Base-by-base conservation (phyloP, 2,329 filamentous ascomycete species). In the Amauroascus verrucosus region DNA sequence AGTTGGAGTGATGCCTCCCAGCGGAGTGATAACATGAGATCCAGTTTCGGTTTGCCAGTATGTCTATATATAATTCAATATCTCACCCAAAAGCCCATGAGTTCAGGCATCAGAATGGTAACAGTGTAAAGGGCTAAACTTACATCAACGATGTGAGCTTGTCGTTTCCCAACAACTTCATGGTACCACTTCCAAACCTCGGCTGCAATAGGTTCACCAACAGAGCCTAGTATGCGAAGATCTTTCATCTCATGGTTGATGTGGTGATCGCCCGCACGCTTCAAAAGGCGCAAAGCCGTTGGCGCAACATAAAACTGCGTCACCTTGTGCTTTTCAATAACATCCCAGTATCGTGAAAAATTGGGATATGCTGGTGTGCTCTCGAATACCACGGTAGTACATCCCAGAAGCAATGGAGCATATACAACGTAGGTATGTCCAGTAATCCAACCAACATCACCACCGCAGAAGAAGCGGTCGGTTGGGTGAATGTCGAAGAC, bases 161-260 rank as follows among this genome's bases (percentile, higher is more conserved):
- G 84, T 71, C 91, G 85, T 78, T 89, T 94, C 65, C 93, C 93
- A 51, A 98, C 89, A 61, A 86, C 80, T 71, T 97, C 89, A 69
- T 89, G 91, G 75, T 97, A 98, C 93, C 93, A 98, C 75, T 97
- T 97, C 93, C 93, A 98, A 56, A 98, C 86, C 71, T 98, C 93
- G 20, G 91, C 88, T 16, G 93, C 91, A 64, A 98, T 98, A 37
- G 93, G 93, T 75, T 98, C 93, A 61, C 93, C 93, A 55, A 98
- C 93, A 16, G 91, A 95, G 56, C 91, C 93, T 18, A 98, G 77
- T 5, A 97, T 85, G 67, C 93, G 82, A 58, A 98, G 79, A 63
- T 88, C 81, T 73, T 87, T 85, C 87, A 98, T 93, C 67, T 88
- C 76, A 65, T 85, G 82, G 74, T 88, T 87, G 64, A 97, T 88